phyloP scores from a whole-genome alignment of 2,329 filamentous ascomycete species.

The Trichoderma pleuroti region DNA sequence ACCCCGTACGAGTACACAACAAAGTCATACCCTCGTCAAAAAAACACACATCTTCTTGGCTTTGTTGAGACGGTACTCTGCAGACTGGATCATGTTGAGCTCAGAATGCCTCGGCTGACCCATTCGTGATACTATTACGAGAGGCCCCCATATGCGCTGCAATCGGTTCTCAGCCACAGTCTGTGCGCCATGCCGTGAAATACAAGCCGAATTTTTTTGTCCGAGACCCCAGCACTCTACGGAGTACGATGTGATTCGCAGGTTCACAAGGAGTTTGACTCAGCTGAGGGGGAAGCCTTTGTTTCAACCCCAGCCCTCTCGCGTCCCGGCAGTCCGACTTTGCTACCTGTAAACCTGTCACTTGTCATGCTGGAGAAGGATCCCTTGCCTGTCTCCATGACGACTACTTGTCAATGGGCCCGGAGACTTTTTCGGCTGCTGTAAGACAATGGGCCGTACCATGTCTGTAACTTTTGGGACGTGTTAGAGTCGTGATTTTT shows the following conservation, averaged over 20 bases:
- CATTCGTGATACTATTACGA: not conserved
- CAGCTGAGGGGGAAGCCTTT: not conserved
- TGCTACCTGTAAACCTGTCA: not conserved
- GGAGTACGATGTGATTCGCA: not conserved
- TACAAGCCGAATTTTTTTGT: not conserved
- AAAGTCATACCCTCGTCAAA: not conserved
- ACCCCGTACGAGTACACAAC: not conserved
- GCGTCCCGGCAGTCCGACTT: not conserved
- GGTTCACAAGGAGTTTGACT: not conserved
- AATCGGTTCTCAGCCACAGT: slow-evolving; percentile 9
- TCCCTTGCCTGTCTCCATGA: not conserved
- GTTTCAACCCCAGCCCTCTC: not conserved
- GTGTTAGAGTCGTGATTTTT: not conserved
- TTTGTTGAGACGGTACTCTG: not conserved
- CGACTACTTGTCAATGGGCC: not conserved
- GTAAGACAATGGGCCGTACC: not conserved
- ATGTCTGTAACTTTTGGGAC: not conserved
- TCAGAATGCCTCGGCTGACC: not conserved
- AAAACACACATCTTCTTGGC: not conserved
- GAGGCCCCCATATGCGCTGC: not conserved
- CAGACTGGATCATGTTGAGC: not conserved
- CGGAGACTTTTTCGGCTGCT: slow-evolving; percentile 1
- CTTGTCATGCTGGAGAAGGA: not conserved
- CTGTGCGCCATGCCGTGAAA: slow-evolving; percentile 5
- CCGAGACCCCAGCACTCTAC: not conserved